Evolutionary conservation across 1,284 basidiomycete genomes (phyloP).

Genomic region (Neonothopanus nambi): DNA sequence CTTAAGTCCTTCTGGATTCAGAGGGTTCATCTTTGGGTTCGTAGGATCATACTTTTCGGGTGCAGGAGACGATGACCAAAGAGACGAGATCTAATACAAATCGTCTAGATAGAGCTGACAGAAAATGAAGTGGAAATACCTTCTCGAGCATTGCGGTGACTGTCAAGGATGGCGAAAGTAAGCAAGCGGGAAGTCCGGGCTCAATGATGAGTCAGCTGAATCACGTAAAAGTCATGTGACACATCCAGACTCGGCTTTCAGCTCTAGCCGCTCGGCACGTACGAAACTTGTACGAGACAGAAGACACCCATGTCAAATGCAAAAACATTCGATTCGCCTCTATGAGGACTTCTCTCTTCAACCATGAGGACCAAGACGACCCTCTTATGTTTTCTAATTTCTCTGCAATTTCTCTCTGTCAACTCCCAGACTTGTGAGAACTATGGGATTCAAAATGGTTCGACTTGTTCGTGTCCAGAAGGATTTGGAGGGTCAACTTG

Average conservation of each 20-base stretch:
- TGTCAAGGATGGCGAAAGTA: too few species aligned
- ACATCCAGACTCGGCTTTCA: too few species aligned
- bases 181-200: too few species aligned
- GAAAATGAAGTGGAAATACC: conserved; percentile 18
- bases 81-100: conserved; percentile 36
- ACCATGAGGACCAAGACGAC: too few species aligned
- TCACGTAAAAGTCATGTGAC: too few species aligned
- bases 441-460: conserved; percentile 58
- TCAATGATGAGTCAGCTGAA: too few species aligned
- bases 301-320: too few species aligned
- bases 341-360: too few species aligned
- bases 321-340: too few species aligned
- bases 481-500: conserved; percentile 78
- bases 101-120: background rate
- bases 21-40: conserved; percentile 73
- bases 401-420: conserved; percentile 2
- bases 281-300: too few species aligned
- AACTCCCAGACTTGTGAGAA: conserved; percentile 66
- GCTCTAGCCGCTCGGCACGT: too few species aligned
- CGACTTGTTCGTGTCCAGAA: conserved; percentile 70
- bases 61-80: conserved; percentile 41
- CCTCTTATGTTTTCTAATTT: too few species aligned
- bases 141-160: conserved; percentile 31
- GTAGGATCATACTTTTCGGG: conserved; percentile 58
- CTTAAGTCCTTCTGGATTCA: conserved; percentile 90